Conservation (phyloP, 148 eudicot species). For the Tetragonia tetragonoides region DNA sequence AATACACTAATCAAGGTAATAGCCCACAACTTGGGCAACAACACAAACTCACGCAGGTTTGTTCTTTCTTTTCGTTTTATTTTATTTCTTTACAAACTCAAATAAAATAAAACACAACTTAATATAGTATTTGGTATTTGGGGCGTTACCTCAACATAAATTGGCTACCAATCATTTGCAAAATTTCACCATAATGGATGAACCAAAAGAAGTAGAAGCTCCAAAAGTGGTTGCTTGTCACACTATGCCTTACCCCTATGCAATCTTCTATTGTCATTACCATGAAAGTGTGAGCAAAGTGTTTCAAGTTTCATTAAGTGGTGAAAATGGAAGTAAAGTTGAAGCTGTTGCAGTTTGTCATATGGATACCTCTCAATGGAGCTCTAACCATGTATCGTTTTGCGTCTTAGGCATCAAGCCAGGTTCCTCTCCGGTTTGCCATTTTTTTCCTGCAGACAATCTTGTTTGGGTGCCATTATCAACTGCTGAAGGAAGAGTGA, state of each 20-base stretch:
- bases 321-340: conserved; percentile 27
- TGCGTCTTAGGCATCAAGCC: conserved; percentile 33
- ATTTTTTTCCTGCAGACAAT: conserved; percentile 56
- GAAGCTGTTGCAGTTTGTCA: conserved; percentile 48
- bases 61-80: too few relatives aligned
- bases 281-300: conserved; percentile 41
- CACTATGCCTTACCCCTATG: conserved; percentile 64
- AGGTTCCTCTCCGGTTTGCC: conserved; percentile 53
- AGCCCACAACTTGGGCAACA: too few relatives aligned
- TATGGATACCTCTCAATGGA: conserved; percentile 53
- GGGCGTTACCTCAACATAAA: too few relatives aligned
- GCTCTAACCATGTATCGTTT: conserved; percentile 41
- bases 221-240: conserved; percentile 58
- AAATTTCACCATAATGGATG: conserved; percentile 37
- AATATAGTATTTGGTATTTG: too few relatives aligned
- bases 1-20: too few relatives aligned
- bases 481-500: background rate
- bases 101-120: too few relatives aligned
- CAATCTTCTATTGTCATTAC: conserved; percentile 60
- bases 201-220: conserved; percentile 30
- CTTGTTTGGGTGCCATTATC: conserved; percentile 47
- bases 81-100: too few relatives aligned
- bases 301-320: conserved; percentile 33
- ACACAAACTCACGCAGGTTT: too few relatives aligned
- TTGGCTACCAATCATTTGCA: conserved; percentile 3